Evolutionary conservation across 2,329 filamentous ascomycete genomes (phyloP).

Genomic region (Drechslerella dactyloides): DNA sequence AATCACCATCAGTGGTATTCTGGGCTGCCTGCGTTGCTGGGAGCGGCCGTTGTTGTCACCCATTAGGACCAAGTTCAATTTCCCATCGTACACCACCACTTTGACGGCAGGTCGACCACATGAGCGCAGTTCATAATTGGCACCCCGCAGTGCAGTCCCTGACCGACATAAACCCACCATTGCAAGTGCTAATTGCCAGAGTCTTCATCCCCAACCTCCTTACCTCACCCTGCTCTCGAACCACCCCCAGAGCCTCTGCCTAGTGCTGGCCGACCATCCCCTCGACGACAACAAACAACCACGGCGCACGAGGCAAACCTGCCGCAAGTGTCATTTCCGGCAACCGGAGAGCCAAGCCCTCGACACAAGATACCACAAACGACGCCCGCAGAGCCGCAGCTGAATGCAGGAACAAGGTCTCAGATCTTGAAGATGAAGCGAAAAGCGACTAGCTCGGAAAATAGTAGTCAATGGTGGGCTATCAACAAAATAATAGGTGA

Average conservation of each 20-base stretch:
- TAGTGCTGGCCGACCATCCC: not conserved
- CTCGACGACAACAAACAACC: not conserved
- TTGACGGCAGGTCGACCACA: no score
- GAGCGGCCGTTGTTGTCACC: not conserved
- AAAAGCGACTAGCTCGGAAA: conserved; percentile 15
- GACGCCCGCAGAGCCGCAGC: not conserved
- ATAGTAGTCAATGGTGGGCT: conserved; percentile 26
- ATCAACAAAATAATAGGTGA: conserved; percentile 24
- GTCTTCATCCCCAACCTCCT: not conserved
- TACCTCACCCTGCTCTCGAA: no score
- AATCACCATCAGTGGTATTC: not conserved
- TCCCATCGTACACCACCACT: not conserved
- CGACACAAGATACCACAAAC: not conserved
- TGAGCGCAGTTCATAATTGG: no score
- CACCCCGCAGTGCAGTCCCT: no score
- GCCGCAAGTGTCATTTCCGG: no score
- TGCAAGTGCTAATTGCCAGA: no score
- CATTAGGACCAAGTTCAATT: not conserved
- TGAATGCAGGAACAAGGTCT: not conserved
- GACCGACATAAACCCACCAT: no score
- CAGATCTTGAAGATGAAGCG: conserved; percentile 5
- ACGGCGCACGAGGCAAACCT: not conserved
- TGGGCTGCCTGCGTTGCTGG: conserved; percentile 1
- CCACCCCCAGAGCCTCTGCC: no score
- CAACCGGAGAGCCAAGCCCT: not conserved